Evolutionary conservation across 2,329 filamentous ascomycete species (phyloP).

Genomic region (Microsporum canis): DNA sequence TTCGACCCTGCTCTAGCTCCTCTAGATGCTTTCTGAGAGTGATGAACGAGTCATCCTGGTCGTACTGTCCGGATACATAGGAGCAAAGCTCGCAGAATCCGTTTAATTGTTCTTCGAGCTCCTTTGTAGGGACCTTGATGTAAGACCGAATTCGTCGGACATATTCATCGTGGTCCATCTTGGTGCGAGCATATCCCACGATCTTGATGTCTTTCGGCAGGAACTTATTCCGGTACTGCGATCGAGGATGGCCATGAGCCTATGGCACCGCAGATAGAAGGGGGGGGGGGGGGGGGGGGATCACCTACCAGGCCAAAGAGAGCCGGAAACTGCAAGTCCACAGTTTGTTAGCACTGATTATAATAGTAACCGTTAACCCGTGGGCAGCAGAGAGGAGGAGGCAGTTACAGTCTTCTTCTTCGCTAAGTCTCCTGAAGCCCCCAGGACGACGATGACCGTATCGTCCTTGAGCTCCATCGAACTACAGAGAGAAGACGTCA

Average conservation of each 20-base stretch:
- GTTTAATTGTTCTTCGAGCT: slow-evolving; percentile 87
- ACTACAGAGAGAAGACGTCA: slow-evolving; percentile 35
- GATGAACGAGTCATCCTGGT: slow-evolving; percentile 89
- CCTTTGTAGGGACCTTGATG: slow-evolving; percentile 98
- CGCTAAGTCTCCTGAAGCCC: slow-evolving; percentile 90
- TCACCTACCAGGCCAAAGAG: slow-evolving; percentile 86
- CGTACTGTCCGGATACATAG: slow-evolving; percentile 95
- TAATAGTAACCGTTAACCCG: not conserved
- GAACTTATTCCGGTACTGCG: slow-evolving; percentile 94
- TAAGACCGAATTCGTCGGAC: slow-evolving; percentile 89
- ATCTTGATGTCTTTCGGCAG: slow-evolving; percentile 92
- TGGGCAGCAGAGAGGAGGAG: slow-evolving; percentile 22
- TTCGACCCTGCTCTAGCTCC: slow-evolving; percentile 67
- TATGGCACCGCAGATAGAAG: not conserved
- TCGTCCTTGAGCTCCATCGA: slow-evolving; percentile 95
- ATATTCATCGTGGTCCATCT: slow-evolving; percentile 97
- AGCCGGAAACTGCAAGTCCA: slow-evolving; percentile 63
- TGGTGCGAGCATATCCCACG: slow-evolving; percentile 96
- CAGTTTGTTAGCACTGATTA: slow-evolving; percentile 12
- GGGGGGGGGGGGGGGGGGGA: slow-evolving; percentile 1
- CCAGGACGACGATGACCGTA: slow-evolving; percentile 91
- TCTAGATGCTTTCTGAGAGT: slow-evolving; percentile 75
- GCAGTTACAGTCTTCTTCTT: slow-evolving; percentile 91
- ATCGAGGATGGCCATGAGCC: not conserved
- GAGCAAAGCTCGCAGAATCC: slow-evolving; percentile 81